These are phyloP conservation scores for Patellifolia procumbens DNA, from an alignment of 179 eudicot genomes.

Conservation along the genomic window DNA sequence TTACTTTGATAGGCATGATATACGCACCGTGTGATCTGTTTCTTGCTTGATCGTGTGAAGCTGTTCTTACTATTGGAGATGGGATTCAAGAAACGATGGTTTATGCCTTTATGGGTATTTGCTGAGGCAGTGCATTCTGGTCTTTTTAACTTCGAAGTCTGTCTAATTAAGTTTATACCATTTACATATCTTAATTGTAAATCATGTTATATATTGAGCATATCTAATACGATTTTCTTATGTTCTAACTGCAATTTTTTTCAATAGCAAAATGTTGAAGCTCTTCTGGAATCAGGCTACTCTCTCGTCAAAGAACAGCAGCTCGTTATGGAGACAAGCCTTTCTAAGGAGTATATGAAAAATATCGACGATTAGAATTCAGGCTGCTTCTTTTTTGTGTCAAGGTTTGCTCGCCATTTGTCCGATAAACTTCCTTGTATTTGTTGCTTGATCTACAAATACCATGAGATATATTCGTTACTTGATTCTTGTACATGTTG, in stretches of 20 bases:
- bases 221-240: not conserved
- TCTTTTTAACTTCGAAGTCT: not conserved
- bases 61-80: not conserved
- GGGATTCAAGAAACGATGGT: not conserved
- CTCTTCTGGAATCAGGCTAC: conserved; percentile 81
- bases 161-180: too few species aligned
- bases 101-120: too few species aligned
- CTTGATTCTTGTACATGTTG: not conserved
- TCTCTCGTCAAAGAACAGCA: conserved; percentile 79
- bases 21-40: not conserved
- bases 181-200: not conserved
- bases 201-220: not conserved
- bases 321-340: conserved; percentile 69
- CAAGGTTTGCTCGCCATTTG: not conserved
- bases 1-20: not conserved
- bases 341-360: conserved; percentile 89
- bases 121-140: not conserved
- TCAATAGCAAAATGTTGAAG: conserved; percentile 77
- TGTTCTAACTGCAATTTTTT: not conserved
- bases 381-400: not conserved
- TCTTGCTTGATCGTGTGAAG: not conserved
- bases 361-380: conserved; percentile 57
- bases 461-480: not conserved
- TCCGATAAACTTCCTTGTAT: not conserved
- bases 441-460: not conserved